Evolutionary conservation across 495 filamentous ascomycete species (phyloP).

Genomic region (Oidiodendron maius): DNA sequence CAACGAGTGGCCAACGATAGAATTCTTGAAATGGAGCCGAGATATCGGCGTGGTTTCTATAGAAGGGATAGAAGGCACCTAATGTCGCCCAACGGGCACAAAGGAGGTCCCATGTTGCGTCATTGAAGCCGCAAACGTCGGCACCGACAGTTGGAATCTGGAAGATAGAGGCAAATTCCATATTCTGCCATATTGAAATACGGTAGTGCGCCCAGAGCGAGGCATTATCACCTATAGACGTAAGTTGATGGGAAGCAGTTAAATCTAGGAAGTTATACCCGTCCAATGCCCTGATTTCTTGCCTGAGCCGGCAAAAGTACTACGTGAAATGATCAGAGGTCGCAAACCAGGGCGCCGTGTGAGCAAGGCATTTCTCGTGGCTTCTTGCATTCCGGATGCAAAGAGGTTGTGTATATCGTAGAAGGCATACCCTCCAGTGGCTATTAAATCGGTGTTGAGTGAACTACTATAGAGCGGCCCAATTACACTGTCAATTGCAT

Average conservation of each 20-base stretch:
- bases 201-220: constrained; percentile 64
- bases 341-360: constrained; percentile 57
- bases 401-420: constrained; percentile 80
- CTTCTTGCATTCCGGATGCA: constrained; percentile 71
- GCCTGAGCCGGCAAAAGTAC: constrained; percentile 76
- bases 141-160: constrained; percentile 86
- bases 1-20: constrained; percentile 66
- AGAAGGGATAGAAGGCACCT: constrained; percentile 82
- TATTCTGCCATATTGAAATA: constrained; percentile 75
- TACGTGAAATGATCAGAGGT: constrained; percentile 82
- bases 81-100: constrained; percentile 87
- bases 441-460: constrained; percentile 72
- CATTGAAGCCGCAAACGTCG: constrained; percentile 75
- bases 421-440: constrained; percentile 62
- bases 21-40: constrained; percentile 65
- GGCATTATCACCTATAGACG: constrained; percentile 74
- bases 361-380: constrained; percentile 70
- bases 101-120: constrained; percentile 67
- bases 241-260: no score
- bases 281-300: constrained; percentile 85
- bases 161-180: constrained; percentile 74
- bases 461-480: constrained; percentile 72
- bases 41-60: constrained; percentile 74
- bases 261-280: neutral
- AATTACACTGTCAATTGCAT: constrained; percentile 74